Evolutionary conservation across 306 rosid species (phyloP).

Genomic region (Bauhinia variegata): DNA sequence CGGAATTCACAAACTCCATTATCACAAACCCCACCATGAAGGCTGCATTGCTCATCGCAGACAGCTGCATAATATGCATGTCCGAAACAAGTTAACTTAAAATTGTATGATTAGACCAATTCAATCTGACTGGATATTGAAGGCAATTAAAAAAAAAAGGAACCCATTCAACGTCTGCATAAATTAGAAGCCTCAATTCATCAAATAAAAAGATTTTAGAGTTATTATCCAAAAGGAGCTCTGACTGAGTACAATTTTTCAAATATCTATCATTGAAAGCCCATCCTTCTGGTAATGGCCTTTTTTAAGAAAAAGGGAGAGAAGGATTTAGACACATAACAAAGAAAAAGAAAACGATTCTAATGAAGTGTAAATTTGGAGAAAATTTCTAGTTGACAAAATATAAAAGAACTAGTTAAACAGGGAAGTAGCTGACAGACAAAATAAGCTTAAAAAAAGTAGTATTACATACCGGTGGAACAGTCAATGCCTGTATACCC

Average conservation of each 20-base stretch:
- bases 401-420: neutral
- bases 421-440: neutral
- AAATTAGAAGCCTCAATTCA: conserved; percentile 6
- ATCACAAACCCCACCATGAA: conserved; percentile 98
- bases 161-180: neutral
- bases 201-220: conserved; percentile 1
- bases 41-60: conserved; percentile 98
- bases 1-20: conserved; percentile 97
- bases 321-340: no score
- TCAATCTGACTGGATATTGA: neutral
- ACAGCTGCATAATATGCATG: conserved; percentile 64
- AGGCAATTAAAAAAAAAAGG: neutral
- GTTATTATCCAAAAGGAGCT: conserved; percentile 15
- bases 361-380: conserved; percentile 6
- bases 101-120: conserved; percentile 10
- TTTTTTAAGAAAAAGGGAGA: no score
- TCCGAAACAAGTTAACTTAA: neutral
- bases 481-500: conserved; percentile 92
- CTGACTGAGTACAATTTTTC: neutral
- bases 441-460: neutral
- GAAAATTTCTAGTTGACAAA: neutral
- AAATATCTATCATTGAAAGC: conserved; percentile 11
- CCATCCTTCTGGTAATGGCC: conserved; percentile 15
- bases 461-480: conserved; percentile 70
- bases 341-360: neutral